These are phyloP conservation scores for Collybia nuda DNA, from an alignment of 768 basidiomycete species.

Conservation along the genomic window DNA sequence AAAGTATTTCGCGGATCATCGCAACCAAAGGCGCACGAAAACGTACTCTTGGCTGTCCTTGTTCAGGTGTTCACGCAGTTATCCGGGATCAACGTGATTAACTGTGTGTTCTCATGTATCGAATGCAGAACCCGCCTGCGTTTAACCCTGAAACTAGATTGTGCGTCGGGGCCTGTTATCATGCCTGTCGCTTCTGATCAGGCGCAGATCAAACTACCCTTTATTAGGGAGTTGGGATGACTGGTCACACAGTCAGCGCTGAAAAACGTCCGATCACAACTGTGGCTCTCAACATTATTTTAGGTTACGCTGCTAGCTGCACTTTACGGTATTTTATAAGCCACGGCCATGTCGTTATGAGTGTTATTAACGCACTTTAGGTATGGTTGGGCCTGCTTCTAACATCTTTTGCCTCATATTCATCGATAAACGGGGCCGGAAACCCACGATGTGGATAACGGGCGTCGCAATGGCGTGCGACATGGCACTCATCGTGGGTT, in stretches of 20 bases:
- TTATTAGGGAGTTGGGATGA: conserved; percentile 5
- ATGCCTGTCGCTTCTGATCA: background rate
- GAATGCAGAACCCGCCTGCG: background rate
- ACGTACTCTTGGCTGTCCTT: conserved; percentile 7
- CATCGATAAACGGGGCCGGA: conserved; percentile 10
- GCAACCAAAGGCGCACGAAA: conserved; percentile 5
- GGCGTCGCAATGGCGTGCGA: conserved; percentile 8
- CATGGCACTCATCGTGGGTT: conserved; percentile 11
- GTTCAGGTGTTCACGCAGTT: conserved; percentile 7
- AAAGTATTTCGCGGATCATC: conserved; percentile 6
- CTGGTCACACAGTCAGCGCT: conserved; percentile 4
- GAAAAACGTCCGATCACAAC: background rate
- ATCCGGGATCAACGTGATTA: conserved; percentile 7
- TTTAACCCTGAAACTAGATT: background rate
- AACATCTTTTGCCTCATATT: conserved; percentile 9
- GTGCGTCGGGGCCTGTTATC: background rate
- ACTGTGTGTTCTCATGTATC: background rate
- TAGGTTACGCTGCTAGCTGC: conserved; percentile 6
- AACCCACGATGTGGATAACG: conserved; percentile 8
- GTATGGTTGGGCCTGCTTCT: conserved; percentile 3
- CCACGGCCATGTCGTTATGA: too few species aligned
- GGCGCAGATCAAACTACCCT: conserved; percentile 4
- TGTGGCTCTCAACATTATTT: background rate
- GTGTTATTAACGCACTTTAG: background rate
- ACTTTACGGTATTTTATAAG: conserved; percentile 1